These are phyloP conservation scores for Drechmeria coniospora DNA, from an alignment of 2,329 filamentous ascomycete genomes.

Conservation along the genomic window DNA sequence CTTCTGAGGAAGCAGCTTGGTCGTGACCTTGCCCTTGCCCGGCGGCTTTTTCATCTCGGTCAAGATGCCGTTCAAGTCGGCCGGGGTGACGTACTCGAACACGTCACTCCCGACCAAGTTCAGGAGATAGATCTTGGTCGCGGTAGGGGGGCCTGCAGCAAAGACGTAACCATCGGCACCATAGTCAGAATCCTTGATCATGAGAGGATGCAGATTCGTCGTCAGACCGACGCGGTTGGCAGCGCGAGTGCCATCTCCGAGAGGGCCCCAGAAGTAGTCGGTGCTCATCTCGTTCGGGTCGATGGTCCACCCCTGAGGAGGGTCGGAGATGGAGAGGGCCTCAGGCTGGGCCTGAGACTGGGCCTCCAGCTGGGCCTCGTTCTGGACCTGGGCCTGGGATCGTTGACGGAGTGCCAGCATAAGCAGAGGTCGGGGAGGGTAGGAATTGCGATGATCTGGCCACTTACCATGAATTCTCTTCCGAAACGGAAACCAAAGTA, in stretches of 20 bases:
- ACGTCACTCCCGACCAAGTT: slow-evolving; percentile 2
- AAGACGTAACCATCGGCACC: slow-evolving; percentile 2
- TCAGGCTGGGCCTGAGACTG: no score
- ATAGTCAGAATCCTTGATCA: slow-evolving; percentile 1
- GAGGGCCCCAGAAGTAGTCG: slow-evolving; percentile 1
- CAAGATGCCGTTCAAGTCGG: neutral
- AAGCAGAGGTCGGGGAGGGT: no score
- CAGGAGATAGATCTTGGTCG: slow-evolving; percentile 1
- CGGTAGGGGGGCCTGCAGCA: no score
- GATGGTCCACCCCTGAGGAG: slow-evolving; percentile 2
- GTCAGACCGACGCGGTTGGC: slow-evolving; percentile 1
- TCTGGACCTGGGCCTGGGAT: no score
- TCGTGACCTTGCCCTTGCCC: neutral
- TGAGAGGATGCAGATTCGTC: slow-evolving; percentile 1
- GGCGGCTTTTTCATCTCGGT: slow-evolving; percentile 2
- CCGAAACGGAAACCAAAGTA: no score
- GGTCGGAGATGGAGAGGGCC: neutral
- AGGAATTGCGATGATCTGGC: no score
- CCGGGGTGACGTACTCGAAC: slow-evolving; percentile 2
- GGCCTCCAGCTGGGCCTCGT: no score
- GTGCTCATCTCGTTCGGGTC: slow-evolving; percentile 2
- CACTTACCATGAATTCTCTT: no score
- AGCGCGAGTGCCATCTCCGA: slow-evolving; percentile 1
- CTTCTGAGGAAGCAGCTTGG: neutral
- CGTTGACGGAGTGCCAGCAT: no score